Evolutionary conservation across 306 rosid genomes (phyloP).

Genomic region (Chamaecrista fasciculata): DNA sequence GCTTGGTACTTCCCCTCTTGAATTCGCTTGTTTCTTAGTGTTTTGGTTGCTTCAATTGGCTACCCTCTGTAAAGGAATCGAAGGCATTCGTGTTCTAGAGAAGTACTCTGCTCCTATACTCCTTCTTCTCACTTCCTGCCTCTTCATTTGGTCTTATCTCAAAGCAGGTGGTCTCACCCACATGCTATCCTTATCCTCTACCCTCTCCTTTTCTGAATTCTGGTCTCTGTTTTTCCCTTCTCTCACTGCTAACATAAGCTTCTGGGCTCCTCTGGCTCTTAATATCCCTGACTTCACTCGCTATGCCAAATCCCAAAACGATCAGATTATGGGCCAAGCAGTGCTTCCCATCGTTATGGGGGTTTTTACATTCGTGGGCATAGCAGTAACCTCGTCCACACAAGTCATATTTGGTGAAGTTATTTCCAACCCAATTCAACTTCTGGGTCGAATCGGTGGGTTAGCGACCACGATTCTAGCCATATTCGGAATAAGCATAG

Average conservation of each 20-base stretch:
- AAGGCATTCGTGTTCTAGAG: conserved; percentile 74
- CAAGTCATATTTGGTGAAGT: conserved; percentile 65
- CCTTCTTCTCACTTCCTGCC: conserved; percentile 48
- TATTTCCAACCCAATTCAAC: conserved; percentile 71
- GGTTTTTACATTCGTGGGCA: conserved; percentile 74
- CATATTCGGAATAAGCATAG: conserved; percentile 72
- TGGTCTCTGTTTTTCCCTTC: conserved; percentile 78
- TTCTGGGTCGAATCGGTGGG: conserved; percentile 75
- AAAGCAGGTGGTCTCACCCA: conserved; percentile 68
- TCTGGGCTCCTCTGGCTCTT: conserved; percentile 79
- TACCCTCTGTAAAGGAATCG: conserved; percentile 68
- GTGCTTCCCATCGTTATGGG: conserved; percentile 92
- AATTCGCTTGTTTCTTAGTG: conserved; percentile 56
- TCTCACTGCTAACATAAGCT: conserved; percentile 82
- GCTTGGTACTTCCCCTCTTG: conserved; percentile 85
- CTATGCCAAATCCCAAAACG: conserved; percentile 63
- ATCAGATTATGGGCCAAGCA: conserved; percentile 69
- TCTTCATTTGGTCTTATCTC: conserved; percentile 65
- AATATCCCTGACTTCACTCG: conserved; percentile 87
- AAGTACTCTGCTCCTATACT: conserved; percentile 82
- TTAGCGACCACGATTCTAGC: conserved; percentile 52
- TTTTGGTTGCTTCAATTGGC: conserved; percentile 70
- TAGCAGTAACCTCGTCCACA: conserved; percentile 82
- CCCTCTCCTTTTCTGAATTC: conserved; percentile 51
- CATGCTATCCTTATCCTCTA: conserved; percentile 72